Evolutionary conservation across 164 flowering plant genomes (phyloP).

Genomic region (Liquidambar formosana): DNA sequence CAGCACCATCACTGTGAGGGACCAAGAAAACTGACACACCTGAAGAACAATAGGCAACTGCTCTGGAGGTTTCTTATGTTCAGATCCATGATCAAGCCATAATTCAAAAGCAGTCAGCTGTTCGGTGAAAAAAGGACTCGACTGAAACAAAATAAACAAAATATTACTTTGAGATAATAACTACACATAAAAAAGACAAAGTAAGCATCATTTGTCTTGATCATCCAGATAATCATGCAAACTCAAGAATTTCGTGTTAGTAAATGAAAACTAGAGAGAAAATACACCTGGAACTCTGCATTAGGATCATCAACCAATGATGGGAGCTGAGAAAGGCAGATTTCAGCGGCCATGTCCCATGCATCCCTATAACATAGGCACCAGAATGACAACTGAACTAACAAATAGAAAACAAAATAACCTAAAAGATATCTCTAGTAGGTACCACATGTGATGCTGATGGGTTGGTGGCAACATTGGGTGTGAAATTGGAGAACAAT

Average conservation of each 20-base stretch:
- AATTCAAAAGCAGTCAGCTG: slow-evolving; percentile 97
- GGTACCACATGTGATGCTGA: slow-evolving; percentile 99
- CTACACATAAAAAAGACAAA: background rate
- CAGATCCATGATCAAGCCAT: slow-evolving; percentile 98
- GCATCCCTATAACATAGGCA: slow-evolving; percentile 72
- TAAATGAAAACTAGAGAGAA: background rate
- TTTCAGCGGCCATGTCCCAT: slow-evolving; percentile 99
- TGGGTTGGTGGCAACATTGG: slow-evolving; percentile 95
- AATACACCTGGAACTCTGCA: slow-evolving; percentile 81
- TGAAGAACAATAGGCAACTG: slow-evolving; percentile 97
- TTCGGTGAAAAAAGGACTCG: slow-evolving; percentile 93
- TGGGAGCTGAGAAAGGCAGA: slow-evolving; percentile 90
- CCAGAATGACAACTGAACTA: slow-evolving; percentile 6
- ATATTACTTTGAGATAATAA: background rate
- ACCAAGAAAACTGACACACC: slow-evolving; percentile 40
- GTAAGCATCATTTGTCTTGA: background rate
- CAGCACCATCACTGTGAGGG: background rate
- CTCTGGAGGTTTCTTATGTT: slow-evolving; percentile 92
- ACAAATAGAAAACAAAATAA: background rate
- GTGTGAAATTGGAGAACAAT: slow-evolving; percentile 91
- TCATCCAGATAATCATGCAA: background rate
- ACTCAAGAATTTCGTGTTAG: too few relatives aligned
- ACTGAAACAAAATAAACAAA: slow-evolving; percentile 42
- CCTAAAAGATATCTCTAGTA: background rate
- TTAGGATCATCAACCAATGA: slow-evolving; percentile 70